Evolutionary conservation across 345 rosid genomes (phyloP).

Genomic region (Arabidopsis thaliana): TAIR10.1 NC_003071.7:14005501-14006000

Average conservation of each 20-base stretch:
- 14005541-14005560: constrained; percentile 96
- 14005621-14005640: constrained; percentile 53
- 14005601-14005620: constrained; percentile 75
- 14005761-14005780: constrained; percentile 74
- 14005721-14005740: constrained; percentile 64
- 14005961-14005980: constrained; percentile 42
- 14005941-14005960: constrained; percentile 26
- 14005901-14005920: constrained; percentile 23
- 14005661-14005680: constrained; percentile 80
- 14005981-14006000: constrained; percentile 3
- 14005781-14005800: constrained; percentile 52
- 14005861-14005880: neutral
- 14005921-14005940: constrained; percentile 26
- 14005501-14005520: constrained; percentile 84
- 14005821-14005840: constrained; percentile 62
- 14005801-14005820: constrained; percentile 37
- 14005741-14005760: constrained; percentile 64
- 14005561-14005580: constrained; percentile 73
- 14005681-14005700: constrained; percentile 53
- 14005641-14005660: constrained; percentile 73
- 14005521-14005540: constrained; percentile 70
- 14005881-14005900: constrained; percentile 30
- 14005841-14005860: constrained; percentile 1
- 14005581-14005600: constrained; percentile 90
- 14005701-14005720: constrained; percentile 61